Evolutionary conservation across 164 flowering plant species (phyloP).

Genomic region (Nymphaea thermarum): DNA sequence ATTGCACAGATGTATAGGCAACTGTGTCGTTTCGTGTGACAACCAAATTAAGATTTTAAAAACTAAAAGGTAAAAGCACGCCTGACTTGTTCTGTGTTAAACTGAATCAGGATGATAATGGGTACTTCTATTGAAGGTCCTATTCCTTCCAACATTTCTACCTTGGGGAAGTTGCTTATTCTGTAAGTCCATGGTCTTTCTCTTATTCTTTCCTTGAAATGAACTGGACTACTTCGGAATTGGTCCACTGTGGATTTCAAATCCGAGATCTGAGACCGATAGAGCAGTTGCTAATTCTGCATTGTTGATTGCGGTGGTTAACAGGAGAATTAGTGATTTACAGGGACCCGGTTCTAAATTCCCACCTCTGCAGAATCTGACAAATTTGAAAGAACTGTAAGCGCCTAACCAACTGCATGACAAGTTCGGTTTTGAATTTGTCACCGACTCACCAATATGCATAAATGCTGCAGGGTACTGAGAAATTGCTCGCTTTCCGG

Average conservation of each 20-base stretch:
- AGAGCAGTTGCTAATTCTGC: too few relatives aligned
- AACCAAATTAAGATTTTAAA: too few relatives aligned
- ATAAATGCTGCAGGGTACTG: slow-evolving; percentile 32
- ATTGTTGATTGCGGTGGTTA: neutral
- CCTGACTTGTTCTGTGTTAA: neutral
- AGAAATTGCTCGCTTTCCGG: slow-evolving; percentile 61
- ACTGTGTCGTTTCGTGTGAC: too few relatives aligned
- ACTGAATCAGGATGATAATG: slow-evolving; percentile 2
- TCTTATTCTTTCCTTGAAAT: too few relatives aligned
- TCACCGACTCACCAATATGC: neutral
- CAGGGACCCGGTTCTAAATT: slow-evolving; percentile 30
- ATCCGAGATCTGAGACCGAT: too few relatives aligned
- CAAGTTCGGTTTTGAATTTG: neutral
- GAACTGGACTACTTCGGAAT: too few relatives aligned
- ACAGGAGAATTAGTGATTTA: slow-evolving; percentile 79
- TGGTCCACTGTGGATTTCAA: too few relatives aligned
- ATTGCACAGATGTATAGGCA: too few relatives aligned
- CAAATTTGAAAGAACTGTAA: slow-evolving; percentile 32
- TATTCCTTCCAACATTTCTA: slow-evolving; percentile 46
- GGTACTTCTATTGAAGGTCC: slow-evolving; percentile 81
- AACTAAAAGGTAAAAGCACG: too few relatives aligned
- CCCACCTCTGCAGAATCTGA: slow-evolving; percentile 43
- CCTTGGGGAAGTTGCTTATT: slow-evolving; percentile 27
- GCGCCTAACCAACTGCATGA: slow-evolving; percentile 9
- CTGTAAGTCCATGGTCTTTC: slow-evolving; percentile 30